These are phyloP conservation scores for Lathyrus sativus DNA, from an alignment of 306 rosid genomes.

Conservation along the genomic window DNA sequence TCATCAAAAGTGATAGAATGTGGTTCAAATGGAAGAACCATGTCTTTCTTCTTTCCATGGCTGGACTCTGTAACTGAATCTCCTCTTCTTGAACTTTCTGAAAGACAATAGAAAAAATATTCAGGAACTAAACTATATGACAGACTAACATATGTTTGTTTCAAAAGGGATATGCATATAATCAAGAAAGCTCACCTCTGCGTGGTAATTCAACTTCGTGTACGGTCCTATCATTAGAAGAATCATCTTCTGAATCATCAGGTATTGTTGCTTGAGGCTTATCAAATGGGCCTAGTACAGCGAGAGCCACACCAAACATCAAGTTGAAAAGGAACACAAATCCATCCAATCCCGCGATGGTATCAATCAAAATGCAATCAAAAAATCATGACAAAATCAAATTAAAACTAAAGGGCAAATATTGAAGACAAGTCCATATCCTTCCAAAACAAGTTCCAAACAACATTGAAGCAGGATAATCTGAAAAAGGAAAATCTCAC, in stretches of 20 bases:
- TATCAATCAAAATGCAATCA: too few relatives aligned
- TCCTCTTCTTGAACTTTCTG: conserved; percentile 44
- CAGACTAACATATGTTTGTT: neutral
- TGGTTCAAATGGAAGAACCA: too few relatives aligned
- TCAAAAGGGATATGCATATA: neutral
- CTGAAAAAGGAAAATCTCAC: too few relatives aligned
- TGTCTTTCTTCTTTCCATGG: neutral
- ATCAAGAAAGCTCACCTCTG: conserved; percentile 39
- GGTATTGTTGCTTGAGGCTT: conserved; percentile 40
- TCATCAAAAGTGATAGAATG: too few relatives aligned
- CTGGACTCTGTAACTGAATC: conserved; percentile 33
- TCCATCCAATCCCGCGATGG: conserved; percentile 43
- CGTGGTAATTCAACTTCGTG: conserved; percentile 44
- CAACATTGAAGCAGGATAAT: too few relatives aligned
- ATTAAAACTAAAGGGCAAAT: too few relatives aligned
- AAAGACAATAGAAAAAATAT: conserved; percentile 12
- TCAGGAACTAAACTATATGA: conserved; percentile 13
- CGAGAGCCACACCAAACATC: conserved; percentile 32
- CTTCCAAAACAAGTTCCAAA: too few relatives aligned
- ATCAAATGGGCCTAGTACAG: conserved; percentile 48
- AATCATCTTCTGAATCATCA: conserved; percentile 36
- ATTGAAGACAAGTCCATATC: too few relatives aligned
- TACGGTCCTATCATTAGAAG: neutral
- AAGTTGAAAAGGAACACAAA: conserved; percentile 42
- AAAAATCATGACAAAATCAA: too few relatives aligned